Evolutionary conservation across 129 eudicot genomes (phyloP).

Genomic region (Lonicera japonica): DNA sequence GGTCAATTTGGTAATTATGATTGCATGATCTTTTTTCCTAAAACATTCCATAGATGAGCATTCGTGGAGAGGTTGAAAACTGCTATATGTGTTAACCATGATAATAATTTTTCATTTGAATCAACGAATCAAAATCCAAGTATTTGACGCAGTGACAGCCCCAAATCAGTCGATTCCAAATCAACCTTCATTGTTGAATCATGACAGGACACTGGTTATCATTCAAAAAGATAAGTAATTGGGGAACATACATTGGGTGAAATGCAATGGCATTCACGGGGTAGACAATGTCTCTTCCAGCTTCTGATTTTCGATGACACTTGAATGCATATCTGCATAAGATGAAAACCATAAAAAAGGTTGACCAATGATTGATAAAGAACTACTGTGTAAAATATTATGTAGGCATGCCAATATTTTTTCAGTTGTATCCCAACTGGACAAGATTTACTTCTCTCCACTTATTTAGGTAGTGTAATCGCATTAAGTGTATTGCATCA

Average conservation of each 20-base stretch:
- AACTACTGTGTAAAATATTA: background rate
- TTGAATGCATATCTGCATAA: conserved; percentile 87
- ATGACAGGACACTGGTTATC: too few species aligned
- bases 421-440: too few species aligned
- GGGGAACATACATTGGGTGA: conserved; percentile 83
- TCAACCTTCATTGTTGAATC: background rate
- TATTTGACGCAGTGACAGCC: background rate
- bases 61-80: too few species aligned
- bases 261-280: conserved; percentile 93
- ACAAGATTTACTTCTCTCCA: too few species aligned
- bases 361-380: background rate
- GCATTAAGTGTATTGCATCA: background rate
- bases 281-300: conserved; percentile 90
- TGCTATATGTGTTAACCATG: background rate
- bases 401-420: background rate
- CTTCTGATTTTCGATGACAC: conserved; percentile 94
- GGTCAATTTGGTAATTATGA: too few species aligned
- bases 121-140: too few species aligned
- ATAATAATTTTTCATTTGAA: background rate
- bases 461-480: too few species aligned
- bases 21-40: too few species aligned
- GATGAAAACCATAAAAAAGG: conserved; percentile 13
- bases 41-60: too few species aligned
- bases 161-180: background rate
- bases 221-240: background rate